Percentiles rank a stretch among this genome's conserved stretches.
These are phyloP conservation scores for Artemisia annua DNA, from an alignment of 129 eudicot genomes.

Conservation along the genomic window DNA sequence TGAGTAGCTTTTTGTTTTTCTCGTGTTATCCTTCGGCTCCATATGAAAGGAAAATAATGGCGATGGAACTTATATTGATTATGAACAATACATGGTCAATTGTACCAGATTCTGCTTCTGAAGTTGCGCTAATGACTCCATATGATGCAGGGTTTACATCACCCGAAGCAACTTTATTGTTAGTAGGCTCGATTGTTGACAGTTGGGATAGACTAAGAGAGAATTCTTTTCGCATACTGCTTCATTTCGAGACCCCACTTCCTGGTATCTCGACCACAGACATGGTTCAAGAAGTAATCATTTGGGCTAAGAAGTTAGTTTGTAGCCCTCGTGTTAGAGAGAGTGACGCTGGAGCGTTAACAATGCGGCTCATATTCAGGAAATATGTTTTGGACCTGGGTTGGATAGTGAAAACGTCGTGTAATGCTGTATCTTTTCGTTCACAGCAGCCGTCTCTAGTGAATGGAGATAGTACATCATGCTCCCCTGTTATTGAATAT, in stretches of 20 bases:
- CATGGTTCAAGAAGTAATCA: slow-evolving; percentile 55
- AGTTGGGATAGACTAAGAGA: slow-evolving; percentile 97
- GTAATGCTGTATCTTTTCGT: slow-evolving; percentile 36
- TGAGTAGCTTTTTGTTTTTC: slow-evolving; percentile 77
- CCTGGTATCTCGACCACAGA: slow-evolving; percentile 71
- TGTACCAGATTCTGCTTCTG: slow-evolving; percentile 40
- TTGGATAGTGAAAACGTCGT: slow-evolving; percentile 63
- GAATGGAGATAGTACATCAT: slow-evolving; percentile 33
- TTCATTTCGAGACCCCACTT: slow-evolving; percentile 89
- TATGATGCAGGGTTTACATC: slow-evolving; percentile 60
- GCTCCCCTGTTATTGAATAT: slow-evolving; percentile 59
- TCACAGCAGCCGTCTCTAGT: slow-evolving; percentile 27
- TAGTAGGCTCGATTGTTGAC: slow-evolving; percentile 91
- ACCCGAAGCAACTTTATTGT: slow-evolving; percentile 76
- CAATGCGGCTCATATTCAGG: slow-evolving; percentile 76
- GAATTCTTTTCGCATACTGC: slow-evolving; percentile 72
- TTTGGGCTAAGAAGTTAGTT: slow-evolving; percentile 93
- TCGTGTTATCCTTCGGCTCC: slow-evolving; percentile 99
- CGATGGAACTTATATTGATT: slow-evolving; percentile 84
- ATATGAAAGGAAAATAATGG: slow-evolving; percentile 93
- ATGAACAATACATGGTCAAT: slow-evolving; percentile 80
- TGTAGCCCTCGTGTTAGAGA: slow-evolving; percentile 98
- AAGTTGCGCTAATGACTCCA: slow-evolving; percentile 52
- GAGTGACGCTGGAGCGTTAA: slow-evolving; percentile 97
- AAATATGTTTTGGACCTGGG: slow-evolving; percentile 87